Evolutionary conservation across 495 filamentous ascomycete species (phyloP).

Genomic region (Viridothelium virens): DNA sequence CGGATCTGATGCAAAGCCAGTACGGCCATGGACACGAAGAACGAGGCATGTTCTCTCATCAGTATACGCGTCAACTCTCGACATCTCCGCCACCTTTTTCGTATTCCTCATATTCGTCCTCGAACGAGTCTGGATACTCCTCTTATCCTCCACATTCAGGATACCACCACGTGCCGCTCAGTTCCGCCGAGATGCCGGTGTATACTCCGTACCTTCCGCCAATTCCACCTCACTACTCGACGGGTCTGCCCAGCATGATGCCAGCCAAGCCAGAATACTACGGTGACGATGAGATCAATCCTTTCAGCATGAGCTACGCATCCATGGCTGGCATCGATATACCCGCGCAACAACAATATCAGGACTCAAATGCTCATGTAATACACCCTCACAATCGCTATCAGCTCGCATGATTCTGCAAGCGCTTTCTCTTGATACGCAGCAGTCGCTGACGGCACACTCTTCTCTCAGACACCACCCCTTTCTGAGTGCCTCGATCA

Average conservation of each 20-base stretch:
- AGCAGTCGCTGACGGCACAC: constrained; percentile 5
- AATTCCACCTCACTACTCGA: constrained; percentile 47
- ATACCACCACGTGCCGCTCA: constrained; percentile 56
- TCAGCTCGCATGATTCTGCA: constrained; percentile 12
- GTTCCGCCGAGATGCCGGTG: constrained; percentile 49
- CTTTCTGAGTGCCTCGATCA: constrained; percentile 74
- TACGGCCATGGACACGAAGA: constrained; percentile 36
- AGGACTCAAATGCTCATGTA: constrained; percentile 38
- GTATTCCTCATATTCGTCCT: constrained; percentile 60
- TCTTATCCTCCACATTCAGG: constrained; percentile 54
- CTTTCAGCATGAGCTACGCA: constrained; percentile 69
- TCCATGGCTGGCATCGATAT: constrained; percentile 70
- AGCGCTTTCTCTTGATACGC: neutral
- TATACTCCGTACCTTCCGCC: constrained; percentile 58
- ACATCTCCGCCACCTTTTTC: constrained; percentile 64
- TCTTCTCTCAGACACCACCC: constrained; percentile 63
- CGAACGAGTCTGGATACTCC: constrained; percentile 58
- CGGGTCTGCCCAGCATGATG: constrained; percentile 60
- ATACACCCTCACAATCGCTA: constrained; percentile 20
- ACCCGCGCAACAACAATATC: constrained; percentile 51
- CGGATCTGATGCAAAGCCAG: constrained; percentile 29
- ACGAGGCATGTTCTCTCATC: constrained; percentile 52
- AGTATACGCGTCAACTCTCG: constrained; percentile 62
- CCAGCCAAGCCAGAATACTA: constrained; percentile 55
- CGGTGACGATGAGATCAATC: constrained; percentile 60